phyloP scores from a whole-genome alignment of 768 basidiomycete species.

The Kwoniella botswanensis region DNA sequence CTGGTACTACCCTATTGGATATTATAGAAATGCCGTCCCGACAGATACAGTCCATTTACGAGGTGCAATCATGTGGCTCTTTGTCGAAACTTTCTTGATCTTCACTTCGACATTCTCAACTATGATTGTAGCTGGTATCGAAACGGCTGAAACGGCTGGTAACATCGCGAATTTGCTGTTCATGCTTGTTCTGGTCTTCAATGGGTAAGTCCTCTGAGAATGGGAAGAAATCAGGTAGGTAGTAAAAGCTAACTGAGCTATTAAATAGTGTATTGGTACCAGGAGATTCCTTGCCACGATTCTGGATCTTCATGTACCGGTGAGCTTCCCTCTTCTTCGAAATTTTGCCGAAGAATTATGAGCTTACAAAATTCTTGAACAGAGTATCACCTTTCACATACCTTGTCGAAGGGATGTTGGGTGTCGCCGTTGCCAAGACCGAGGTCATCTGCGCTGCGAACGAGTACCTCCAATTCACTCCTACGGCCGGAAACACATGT shows the following conservation, averaged over 20 bases:
- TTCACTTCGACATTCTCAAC: slow-evolving; percentile 59
- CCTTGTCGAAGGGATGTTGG: slow-evolving; percentile 50
- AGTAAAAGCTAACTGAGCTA: no score
- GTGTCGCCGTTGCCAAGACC: slow-evolving; percentile 66
- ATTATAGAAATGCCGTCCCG: slow-evolving; percentile 60
- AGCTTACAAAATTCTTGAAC: not conserved
- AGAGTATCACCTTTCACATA: slow-evolving; percentile 59
- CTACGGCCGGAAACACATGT: slow-evolving; percentile 77
- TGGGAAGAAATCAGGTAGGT: no score
- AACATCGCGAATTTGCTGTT: slow-evolving; percentile 61
- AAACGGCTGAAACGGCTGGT: slow-evolving; percentile 60
- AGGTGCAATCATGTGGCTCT: slow-evolving; percentile 61
- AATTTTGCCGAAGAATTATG: no score
- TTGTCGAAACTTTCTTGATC: slow-evolving; percentile 59
- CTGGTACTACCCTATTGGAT: slow-evolving; percentile 59
- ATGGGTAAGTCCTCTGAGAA: slow-evolving; percentile 48
- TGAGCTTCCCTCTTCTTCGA: not conserved
- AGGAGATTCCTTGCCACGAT: slow-evolving; percentile 44
- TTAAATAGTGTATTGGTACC: slow-evolving; percentile 49
- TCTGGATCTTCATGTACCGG: slow-evolving; percentile 56
- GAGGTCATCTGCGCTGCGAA: slow-evolving; percentile 67
- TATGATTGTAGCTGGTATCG: slow-evolving; percentile 59
- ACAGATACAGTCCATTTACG: slow-evolving; percentile 58
- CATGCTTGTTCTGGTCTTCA: slow-evolving; percentile 61
- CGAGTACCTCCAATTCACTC: slow-evolving; percentile 74